These are phyloP conservation scores for Nannizziopsis arthrosporioides DNA, from an alignment of 2,329 filamentous ascomycete genomes.

Conservation along the genomic window DNA sequence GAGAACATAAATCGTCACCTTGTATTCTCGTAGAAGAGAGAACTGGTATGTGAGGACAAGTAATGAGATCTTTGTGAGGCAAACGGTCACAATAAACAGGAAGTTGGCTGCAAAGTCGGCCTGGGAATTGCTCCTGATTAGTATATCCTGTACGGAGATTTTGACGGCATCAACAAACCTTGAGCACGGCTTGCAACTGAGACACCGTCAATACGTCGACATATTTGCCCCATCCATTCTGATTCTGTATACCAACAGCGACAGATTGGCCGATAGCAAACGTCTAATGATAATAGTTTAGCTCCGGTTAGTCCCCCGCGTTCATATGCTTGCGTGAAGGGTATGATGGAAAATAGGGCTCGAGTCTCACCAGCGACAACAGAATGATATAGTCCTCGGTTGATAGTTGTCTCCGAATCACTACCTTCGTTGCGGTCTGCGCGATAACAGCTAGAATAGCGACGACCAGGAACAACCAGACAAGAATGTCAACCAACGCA, in stretches of 20 bases:
- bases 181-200: conserved; percentile 8
- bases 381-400: conserved; percentile 14
- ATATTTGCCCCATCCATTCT: conserved; percentile 11
- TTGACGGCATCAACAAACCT: conserved; percentile 4
- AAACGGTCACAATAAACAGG: conserved; percentile 19
- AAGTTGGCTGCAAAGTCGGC: conserved; percentile 21
- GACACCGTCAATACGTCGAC: conserved; percentile 5
- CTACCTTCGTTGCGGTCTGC: conserved; percentile 9
- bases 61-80: conserved; percentile 22
- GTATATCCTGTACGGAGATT: background rate
- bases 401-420: conserved; percentile 8
- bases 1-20: conserved; percentile 9
- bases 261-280: conserved; percentile 11
- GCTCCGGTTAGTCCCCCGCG: background rate
- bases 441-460: conserved; percentile 10
- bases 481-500: conserved; percentile 13
- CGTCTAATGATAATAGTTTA: background rate
- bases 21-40: conserved; percentile 14
- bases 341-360: background rate
- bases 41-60: conserved; percentile 20
- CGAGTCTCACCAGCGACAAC: conserved; percentile 6
- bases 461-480: conserved; percentile 12
- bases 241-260: conserved; percentile 8
- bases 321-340: background rate
- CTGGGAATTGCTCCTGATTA: conserved; percentile 11